A percentile compares a stretch with the other conserved stretches of the same genome.
phyloP scores from a whole-genome alignment of 495 filamentous ascomycete genomes.

The Bacidia gigantensis region DNA sequence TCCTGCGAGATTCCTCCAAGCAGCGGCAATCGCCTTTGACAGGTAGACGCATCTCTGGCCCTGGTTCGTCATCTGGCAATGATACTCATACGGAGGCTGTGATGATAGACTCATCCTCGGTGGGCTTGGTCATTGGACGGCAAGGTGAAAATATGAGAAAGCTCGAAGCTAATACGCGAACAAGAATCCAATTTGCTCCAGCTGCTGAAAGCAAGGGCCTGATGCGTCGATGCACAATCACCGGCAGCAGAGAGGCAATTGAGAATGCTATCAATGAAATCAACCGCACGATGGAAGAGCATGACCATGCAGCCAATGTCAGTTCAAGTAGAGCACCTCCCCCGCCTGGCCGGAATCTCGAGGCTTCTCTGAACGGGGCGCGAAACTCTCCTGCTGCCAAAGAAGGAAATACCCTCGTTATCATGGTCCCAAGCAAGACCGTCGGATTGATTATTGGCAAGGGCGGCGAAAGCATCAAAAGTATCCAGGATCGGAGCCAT shows the following conservation, averaged over 20 bases:
- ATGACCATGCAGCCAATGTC: constrained; percentile 42
- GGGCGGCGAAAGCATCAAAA: constrained; percentile 76
- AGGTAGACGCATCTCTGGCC: not conserved
- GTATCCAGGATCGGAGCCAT: constrained; percentile 71
- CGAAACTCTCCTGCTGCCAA: constrained; percentile 44
- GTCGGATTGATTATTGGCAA: constrained; percentile 76
- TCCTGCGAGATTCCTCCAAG: constrained; percentile 34
- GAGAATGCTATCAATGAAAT: constrained; percentile 61
- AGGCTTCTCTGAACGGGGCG: constrained; percentile 8
- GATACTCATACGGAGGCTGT: constrained; percentile 40
- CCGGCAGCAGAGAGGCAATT: constrained; percentile 49
- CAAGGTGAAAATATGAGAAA: constrained; percentile 70
- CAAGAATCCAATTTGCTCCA: constrained; percentile 72
- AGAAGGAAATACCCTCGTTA: constrained; percentile 62
- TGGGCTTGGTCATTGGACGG: constrained; percentile 72
- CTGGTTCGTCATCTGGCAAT: not conserved
- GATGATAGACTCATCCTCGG: constrained; percentile 59
- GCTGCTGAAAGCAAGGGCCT: constrained; percentile 47
- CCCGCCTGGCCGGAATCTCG: constrained; percentile 13
- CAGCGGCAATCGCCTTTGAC: constrained; percentile 13
- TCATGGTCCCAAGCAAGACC: constrained; percentile 82
- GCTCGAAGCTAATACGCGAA: constrained; percentile 59
- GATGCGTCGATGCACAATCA: constrained; percentile 65
- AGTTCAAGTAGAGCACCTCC: constrained; percentile 13
- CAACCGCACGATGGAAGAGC: constrained; percentile 69